These are phyloP conservation scores for Fusarium nodosum DNA, from an alignment of 2,329 filamentous ascomycete species.

Conservation along the genomic window DNA sequence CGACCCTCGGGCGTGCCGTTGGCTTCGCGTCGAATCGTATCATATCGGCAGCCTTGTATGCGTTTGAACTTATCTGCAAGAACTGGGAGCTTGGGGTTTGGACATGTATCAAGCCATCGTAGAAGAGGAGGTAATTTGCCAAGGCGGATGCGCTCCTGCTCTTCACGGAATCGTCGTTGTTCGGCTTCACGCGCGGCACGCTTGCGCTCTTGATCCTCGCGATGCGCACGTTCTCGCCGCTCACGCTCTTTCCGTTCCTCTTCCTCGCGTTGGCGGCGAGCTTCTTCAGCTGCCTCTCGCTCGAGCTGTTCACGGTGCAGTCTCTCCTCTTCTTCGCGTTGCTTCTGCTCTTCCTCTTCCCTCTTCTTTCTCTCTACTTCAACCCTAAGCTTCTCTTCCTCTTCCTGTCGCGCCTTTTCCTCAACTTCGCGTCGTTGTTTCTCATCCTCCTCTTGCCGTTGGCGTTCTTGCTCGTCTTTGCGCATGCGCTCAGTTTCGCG, in stretches of 20 bases:
- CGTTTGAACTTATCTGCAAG: slow-evolving; percentile 68
- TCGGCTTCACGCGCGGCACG: slow-evolving; percentile 66
- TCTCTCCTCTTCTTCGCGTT: slow-evolving; percentile 63
- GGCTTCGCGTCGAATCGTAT: slow-evolving; percentile 69
- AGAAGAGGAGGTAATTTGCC: slow-evolving; percentile 71
- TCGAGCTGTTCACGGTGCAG: slow-evolving; percentile 60
- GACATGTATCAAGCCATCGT: slow-evolving; percentile 69
- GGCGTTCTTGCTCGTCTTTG: slow-evolving; percentile 56
- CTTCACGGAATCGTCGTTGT: slow-evolving; percentile 63
- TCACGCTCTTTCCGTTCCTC: slow-evolving; percentile 66
- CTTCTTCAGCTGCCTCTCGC: slow-evolving; percentile 64
- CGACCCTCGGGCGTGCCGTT: slow-evolving; percentile 69
- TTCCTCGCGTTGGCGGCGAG: slow-evolving; percentile 65
- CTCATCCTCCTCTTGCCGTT: slow-evolving; percentile 55
- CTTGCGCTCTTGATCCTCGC: slow-evolving; percentile 64
- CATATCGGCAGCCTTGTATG: slow-evolving; percentile 73
- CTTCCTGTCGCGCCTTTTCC: slow-evolving; percentile 55
- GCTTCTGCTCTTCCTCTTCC: slow-evolving; percentile 55
- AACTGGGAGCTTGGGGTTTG: slow-evolving; percentile 64
- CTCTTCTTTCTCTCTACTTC: slow-evolving; percentile 59
- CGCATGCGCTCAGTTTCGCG: slow-evolving; percentile 55
- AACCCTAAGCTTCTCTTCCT: slow-evolving; percentile 55
- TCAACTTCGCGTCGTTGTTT: slow-evolving; percentile 56
- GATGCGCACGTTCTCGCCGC: slow-evolving; percentile 59
- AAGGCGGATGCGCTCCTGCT: slow-evolving; percentile 68